A percentile compares a stretch with the other conserved stretches of the same genome.
These are phyloP conservation scores for Polychytrium aggregatum DNA, from an alignment of 192 early-diverging fungal genomes.

Conservation along the genomic window DNA sequence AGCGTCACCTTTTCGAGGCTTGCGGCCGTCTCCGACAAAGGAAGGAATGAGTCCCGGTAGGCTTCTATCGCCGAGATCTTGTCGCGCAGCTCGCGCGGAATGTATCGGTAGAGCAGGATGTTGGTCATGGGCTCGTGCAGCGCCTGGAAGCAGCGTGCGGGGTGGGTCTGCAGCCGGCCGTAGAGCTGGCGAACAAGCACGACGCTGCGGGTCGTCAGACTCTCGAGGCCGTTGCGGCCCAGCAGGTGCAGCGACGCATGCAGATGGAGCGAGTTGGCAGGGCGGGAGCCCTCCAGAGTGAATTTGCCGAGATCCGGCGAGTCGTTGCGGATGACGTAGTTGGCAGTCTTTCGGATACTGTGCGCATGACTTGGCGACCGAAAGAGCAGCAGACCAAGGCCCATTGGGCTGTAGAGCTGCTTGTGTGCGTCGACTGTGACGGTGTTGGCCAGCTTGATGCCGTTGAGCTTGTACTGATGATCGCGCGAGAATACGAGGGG, in stretches of 20 bases:
- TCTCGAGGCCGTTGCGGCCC: conserved; percentile 44
- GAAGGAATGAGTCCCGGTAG: too few species aligned
- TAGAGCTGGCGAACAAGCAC: conserved; percentile 36
- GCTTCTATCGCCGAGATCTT: too few species aligned
- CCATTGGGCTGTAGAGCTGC: conserved; percentile 49
- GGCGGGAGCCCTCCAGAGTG: conserved; percentile 42
- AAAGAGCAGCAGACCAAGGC: conserved; percentile 39
- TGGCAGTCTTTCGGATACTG: conserved; percentile 40
- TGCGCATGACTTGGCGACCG: conserved; percentile 15
- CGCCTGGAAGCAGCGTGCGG: conserved; percentile 23
- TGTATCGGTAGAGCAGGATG: conserved; percentile 38
- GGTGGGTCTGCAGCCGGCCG: conserved; percentile 21
- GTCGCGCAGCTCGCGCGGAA: conserved; percentile 24
- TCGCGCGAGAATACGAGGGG: conserved; percentile 42
- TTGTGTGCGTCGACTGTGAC: conserved; percentile 52
- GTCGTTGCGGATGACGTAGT: conserved; percentile 41
- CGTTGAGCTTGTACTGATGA: conserved; percentile 28
- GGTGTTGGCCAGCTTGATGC: conserved; percentile 36
- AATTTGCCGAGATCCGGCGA: conserved; percentile 39
- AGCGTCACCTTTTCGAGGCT: too few species aligned
- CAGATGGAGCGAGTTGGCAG: conserved; percentile 37
- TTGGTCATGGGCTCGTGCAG: conserved; percentile 36
- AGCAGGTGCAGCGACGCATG: conserved; percentile 37
- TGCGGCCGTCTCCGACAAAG: too few species aligned
- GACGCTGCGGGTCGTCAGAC: conserved; percentile 30